Percentiles rank a stretch among this genome's conserved stretches.
phyloP scores from a whole-genome alignment of 331 rosid species.

The Malus hybrid region DNA sequence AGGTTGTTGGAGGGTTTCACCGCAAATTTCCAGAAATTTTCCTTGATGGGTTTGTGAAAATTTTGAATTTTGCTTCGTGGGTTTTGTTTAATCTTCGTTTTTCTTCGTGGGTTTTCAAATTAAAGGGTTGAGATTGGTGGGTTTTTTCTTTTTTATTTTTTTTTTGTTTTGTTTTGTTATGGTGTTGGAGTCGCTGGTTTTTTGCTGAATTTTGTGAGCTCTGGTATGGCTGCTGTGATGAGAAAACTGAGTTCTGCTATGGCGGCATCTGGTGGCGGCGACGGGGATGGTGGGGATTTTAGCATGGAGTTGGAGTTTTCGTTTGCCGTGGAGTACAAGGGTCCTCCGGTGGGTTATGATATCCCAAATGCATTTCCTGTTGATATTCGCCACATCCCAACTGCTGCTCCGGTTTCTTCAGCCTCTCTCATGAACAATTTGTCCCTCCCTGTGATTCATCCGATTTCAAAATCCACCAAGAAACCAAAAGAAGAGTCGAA shows the following conservation, averaged over 20 bases:
- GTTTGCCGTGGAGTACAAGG: slow-evolving; percentile 60
- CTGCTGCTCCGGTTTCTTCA: slow-evolving; percentile 50
- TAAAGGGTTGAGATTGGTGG: background rate
- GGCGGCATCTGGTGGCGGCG: slow-evolving; percentile 19
- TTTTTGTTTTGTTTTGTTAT: background rate
- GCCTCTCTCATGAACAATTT: slow-evolving; percentile 25
- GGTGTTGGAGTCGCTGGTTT: background rate
- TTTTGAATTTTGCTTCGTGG: background rate
- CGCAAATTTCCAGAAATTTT: background rate
- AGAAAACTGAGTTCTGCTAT: slow-evolving; percentile 28
- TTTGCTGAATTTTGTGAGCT: background rate
- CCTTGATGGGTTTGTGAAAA: background rate
- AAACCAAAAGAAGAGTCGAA: background rate
- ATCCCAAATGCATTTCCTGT: slow-evolving; percentile 62
- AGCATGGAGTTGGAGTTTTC: slow-evolving; percentile 42
- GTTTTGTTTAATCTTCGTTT: background rate
- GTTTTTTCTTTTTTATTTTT: background rate
- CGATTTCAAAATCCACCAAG: slow-evolving; percentile 30
- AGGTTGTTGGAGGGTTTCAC: background rate
- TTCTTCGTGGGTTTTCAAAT: background rate
- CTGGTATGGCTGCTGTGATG: slow-evolving; percentile 46
- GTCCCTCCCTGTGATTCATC: slow-evolving; percentile 61
- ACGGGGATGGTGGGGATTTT: slow-evolving; percentile 14
- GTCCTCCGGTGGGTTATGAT: slow-evolving; percentile 52
- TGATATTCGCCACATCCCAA: slow-evolving; percentile 47